Evolutionary conservation across 106 monocot genomes (phyloP).

Genomic region (Dendrobium huoshanense): DNA sequence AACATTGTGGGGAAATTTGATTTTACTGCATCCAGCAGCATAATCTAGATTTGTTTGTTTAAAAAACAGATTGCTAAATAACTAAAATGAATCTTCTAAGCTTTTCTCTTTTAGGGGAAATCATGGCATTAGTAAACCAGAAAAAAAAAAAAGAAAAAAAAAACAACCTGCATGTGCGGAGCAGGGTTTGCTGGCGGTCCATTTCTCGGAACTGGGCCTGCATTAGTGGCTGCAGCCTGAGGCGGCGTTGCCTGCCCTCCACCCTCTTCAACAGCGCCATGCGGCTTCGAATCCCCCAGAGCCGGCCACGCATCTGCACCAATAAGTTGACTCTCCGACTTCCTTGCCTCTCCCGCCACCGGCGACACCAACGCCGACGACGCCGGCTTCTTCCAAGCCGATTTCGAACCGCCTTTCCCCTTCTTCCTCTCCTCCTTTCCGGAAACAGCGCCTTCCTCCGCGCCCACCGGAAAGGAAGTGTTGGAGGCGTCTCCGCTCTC

Average conservation of each 20-base stretch:
- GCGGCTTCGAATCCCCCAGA: constrained; percentile 38
- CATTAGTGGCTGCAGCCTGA: constrained; percentile 9
- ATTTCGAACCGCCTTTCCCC: constrained; percentile 19
- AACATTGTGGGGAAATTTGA: not conserved
- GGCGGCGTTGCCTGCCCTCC: constrained; percentile 7
- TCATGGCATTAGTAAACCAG: not conserved
- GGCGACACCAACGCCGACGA: not conserved
- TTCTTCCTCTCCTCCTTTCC: constrained; percentile 10
- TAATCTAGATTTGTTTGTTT: not conserved
- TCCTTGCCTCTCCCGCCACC: constrained; percentile 6
- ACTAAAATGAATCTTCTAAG: not conserved
- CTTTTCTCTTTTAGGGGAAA: not conserved
- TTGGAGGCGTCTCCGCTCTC: not conserved
- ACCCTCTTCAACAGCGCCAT: constrained; percentile 5
- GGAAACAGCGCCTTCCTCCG: constrained; percentile 8
- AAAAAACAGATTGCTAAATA: not conserved
- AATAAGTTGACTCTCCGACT: constrained; percentile 37
- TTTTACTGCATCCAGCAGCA: not conserved
- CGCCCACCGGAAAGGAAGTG: not conserved
- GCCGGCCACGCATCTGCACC: constrained; percentile 73
- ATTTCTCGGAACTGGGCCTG: constrained; percentile 11
- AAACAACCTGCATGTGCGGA: not conserved
- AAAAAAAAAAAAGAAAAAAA: not conserved
- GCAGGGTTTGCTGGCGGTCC: constrained; percentile 13
- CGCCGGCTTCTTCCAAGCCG: constrained; percentile 45